Base-by-base conservation (phyloP, 345 rosid species). In the Salix koriyanagi region DNA sequence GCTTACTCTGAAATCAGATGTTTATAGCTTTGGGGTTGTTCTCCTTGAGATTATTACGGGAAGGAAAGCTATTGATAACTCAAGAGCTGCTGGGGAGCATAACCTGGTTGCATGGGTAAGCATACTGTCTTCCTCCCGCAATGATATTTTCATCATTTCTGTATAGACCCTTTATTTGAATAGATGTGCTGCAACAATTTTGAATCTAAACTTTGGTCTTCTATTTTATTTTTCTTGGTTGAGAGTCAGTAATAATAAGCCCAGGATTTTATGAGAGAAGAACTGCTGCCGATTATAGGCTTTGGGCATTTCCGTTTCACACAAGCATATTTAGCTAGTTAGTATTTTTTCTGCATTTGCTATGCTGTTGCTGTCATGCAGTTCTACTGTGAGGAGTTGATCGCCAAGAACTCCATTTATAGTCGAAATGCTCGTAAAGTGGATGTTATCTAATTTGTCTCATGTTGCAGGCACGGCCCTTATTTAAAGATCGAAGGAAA, bases 91-190 rank as follows among this genome's bases (percentile, higher is more conserved):
- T 0, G 97, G 90, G 68, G 98, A 94, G 83, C 94, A 92, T 82
- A 92, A 89, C 84, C 84, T 94, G 23, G 96, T 94, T 42, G 92
- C 97, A 50, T 92, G 97, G 98, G 98, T 94, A 85, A 90, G 90
- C 65, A 10, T 85, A 90, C 52, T 70, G 23, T 26, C 44, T 70
- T 69, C 21, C 69, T 21, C 12, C 64, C 56, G 16, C 44, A 10
- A n/a, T 48, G 21, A 13, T 19, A 18, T 32, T 79, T 44, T 21
- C 32, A 73, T 77, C 32, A 16, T 73, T 48, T 42, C 36, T 69
- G 5, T 25, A 30, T 64, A 65, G 26, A 71, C 14, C 65, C 70
- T 14, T 54, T 5, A 14, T 34, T 13, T 37, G 16, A 41, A 28
- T 21, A 65, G 23, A 16, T 65, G 13, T 37, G 41, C 14, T 52